A percentile compares a stretch with the other conserved stretches of the same genome.
phyloP scores from a whole-genome alignment of 192 early-diverging fungal species.

The Backusella parvicylindrica region DNA sequence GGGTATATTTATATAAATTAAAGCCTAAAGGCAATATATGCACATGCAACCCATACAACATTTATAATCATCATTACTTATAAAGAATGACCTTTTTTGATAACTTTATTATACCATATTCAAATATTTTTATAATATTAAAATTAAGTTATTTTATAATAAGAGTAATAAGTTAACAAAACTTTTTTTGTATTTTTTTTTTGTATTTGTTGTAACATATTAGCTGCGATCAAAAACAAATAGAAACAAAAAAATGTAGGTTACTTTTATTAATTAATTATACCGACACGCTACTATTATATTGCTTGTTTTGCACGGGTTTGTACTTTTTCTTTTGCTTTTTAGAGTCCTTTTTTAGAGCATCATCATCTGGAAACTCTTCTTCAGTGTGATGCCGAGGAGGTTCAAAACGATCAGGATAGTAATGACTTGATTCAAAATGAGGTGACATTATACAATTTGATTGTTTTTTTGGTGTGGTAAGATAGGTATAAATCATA shows the following conservation, averaged over 20 bases:
- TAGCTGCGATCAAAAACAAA: not conserved
- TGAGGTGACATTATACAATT: not conserved
- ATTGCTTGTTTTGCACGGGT: not conserved
- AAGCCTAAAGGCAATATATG: not conserved
- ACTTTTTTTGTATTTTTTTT: too few species aligned
- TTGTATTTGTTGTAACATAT: too few species aligned
- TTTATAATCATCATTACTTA: not conserved
- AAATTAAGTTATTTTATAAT: not conserved
- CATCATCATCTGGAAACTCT: not conserved
- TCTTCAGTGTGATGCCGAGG: not conserved
- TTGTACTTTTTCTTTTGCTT: not conserved
- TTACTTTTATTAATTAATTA: not conserved
- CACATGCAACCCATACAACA: not conserved
- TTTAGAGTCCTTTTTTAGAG: not conserved
- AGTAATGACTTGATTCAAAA: not conserved
- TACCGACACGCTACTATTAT: not conserved
- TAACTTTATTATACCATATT: not conserved
- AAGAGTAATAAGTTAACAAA: not conserved
- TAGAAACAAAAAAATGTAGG: not conserved
- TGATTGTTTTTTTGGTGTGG: slow-evolving; percentile 59
- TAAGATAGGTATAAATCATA: slow-evolving; percentile 81
- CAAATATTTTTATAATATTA: not conserved
- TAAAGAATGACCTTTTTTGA: not conserved
- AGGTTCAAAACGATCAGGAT: not conserved
- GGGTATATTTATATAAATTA: not conserved